Evolutionary conservation across 306 rosid genomes (phyloP).

Genomic region (Malus fusca): DNA sequence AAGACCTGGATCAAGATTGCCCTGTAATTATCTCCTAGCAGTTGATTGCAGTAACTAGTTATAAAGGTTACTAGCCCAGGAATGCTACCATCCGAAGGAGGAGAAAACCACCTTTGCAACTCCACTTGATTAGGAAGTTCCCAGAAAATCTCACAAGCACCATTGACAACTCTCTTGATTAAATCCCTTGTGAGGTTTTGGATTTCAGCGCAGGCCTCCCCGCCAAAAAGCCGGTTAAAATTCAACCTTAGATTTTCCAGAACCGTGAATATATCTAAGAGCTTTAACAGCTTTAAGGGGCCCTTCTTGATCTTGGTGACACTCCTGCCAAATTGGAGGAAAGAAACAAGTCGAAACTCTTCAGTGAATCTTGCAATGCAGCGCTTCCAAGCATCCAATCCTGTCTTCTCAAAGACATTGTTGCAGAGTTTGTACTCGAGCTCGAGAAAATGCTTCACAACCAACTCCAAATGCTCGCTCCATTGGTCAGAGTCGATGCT

Average conservation of each 20-base stretch:
- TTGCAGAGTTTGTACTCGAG: conserved; percentile 45
- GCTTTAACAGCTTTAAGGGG: conserved; percentile 66
- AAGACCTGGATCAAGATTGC: conserved; percentile 56
- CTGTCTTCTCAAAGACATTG: conserved; percentile 41
- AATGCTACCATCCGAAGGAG: conserved; percentile 73
- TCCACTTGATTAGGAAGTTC: conserved; percentile 80
- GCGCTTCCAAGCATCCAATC: conserved; percentile 28
- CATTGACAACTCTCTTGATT: conserved; percentile 48
- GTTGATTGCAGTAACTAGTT: conserved; percentile 55
- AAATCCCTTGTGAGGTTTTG: conserved; percentile 61
- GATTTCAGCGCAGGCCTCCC: conserved; percentile 50
- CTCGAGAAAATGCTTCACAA: conserved; percentile 42
- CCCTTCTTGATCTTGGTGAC: conserved; percentile 47
- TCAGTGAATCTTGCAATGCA: conserved; percentile 53
- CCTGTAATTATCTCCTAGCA: conserved; percentile 49
- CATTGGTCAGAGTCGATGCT: conserved; percentile 44
- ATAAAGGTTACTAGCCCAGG: conserved; percentile 67
- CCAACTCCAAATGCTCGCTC: conserved; percentile 55
- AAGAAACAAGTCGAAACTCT: conserved; percentile 51
- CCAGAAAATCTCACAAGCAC: conserved; percentile 58
- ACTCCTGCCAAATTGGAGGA: conserved; percentile 59
- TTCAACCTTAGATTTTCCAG: conserved; percentile 49
- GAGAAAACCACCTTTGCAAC: conserved; percentile 51
- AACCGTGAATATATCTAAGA: conserved; percentile 57
- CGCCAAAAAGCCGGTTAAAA: conserved; percentile 60